Conservation (phyloP, 306 rosid species). For the Vachellia pachyceras region DNA sequence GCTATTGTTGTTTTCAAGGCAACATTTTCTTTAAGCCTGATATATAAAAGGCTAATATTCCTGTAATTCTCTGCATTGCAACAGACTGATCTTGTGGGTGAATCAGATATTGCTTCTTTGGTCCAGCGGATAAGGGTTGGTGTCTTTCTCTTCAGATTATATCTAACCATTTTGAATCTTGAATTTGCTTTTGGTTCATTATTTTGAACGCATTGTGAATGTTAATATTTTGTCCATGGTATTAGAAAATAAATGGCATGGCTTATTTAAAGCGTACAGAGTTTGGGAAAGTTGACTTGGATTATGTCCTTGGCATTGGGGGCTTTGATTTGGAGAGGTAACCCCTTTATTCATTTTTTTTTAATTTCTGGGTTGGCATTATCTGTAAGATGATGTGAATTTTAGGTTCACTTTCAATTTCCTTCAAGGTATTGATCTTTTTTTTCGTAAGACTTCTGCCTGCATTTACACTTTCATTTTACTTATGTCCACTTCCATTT, state of each 20-base stretch:
- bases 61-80: constrained; percentile 29
- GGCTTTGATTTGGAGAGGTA: constrained; percentile 99
- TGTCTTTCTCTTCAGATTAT: constrained; percentile 31
- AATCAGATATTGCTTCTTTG: constrained; percentile 72
- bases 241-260: constrained; percentile 77
- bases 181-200: not conserved
- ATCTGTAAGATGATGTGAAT: constrained; percentile 10
- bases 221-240: constrained; percentile 3
- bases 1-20: not conserved
- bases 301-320: constrained; percentile 96
- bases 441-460: not conserved
- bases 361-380: constrained; percentile 14
- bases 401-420: constrained; percentile 12
- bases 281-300: constrained; percentile 93
- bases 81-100: constrained; percentile 94
- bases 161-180: not conserved
- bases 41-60: constrained; percentile 31
- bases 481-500: not conserved
- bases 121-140: constrained; percentile 86
- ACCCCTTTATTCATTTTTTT: constrained; percentile 39
- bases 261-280: constrained; percentile 88
- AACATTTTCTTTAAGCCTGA: not conserved
- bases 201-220: constrained; percentile 36
- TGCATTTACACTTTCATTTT: not conserved
- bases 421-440: constrained; percentile 7